Conservation (phyloP, 1,284 basidiomycete genomes). For the Papiliotrema terrestris region DNA sequence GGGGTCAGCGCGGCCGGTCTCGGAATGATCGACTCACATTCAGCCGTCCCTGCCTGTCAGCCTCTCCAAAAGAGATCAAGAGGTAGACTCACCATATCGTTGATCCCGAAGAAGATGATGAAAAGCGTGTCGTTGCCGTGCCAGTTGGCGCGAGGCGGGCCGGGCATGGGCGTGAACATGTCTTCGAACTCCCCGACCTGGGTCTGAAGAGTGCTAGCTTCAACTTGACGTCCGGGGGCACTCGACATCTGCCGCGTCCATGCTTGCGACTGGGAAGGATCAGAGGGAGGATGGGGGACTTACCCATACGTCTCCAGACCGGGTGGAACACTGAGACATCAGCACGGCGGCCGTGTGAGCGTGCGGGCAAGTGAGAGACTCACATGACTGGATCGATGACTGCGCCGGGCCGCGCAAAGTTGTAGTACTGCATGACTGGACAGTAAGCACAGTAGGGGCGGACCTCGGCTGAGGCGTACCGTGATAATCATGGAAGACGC, state of each 20-base stretch:
- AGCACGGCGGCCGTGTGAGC: neutral
- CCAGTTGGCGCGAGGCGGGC: conserved; percentile 17
- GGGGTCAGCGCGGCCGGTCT: neutral
- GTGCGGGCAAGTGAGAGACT: neutral
- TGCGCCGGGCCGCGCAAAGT: conserved; percentile 18
- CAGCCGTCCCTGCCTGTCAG: conserved; percentile 7
- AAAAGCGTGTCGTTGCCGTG: conserved; percentile 16
- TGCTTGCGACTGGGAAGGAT: too few species aligned
- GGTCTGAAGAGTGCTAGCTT: conserved; percentile 8
- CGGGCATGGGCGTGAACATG: conserved; percentile 19
- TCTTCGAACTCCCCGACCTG: conserved; percentile 19
- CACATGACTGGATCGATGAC: conserved; percentile 13
- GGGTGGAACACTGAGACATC: conserved; percentile 11
- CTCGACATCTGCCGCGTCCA: too few species aligned
- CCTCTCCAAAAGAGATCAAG: neutral
- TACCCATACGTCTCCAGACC: conserved; percentile 17
- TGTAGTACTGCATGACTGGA: conserved; percentile 15
- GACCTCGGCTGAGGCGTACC: neutral
- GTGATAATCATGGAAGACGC: conserved; percentile 19
- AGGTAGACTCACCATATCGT: conserved; percentile 16
- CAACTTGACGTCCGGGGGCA: neutral
- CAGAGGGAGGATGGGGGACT: too few species aligned
- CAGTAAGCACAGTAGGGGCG: neutral
- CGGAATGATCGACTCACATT: conserved; percentile 8
- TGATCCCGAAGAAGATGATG: conserved; percentile 21